Evolutionary conservation across 345 rosid genomes (phyloP), one percentile per base, ranked within the genome.

Genomic region (Aquilaria yunnanensis): DNA sequence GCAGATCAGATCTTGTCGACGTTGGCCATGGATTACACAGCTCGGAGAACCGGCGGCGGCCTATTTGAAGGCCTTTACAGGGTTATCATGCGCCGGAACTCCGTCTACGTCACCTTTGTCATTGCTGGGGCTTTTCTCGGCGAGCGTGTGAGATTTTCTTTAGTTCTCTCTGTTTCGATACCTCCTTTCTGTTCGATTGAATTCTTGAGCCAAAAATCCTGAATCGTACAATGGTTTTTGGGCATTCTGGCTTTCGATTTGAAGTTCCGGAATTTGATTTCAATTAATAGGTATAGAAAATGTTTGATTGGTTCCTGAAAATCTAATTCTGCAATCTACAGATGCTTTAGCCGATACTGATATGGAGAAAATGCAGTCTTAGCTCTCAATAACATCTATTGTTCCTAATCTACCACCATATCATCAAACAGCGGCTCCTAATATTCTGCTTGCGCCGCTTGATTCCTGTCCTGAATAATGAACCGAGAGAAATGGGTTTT

Each of bases 81-180:
- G 67, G 67, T 88, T 51, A 53, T 94, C 58, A 90, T 88, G 97
- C 96, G 96, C 72, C 97, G 99, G 60, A 94, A 84, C 85, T 88
- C 99, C 67, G 77, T 90, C 66, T 94, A 94, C 67, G 93, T 85
- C 59, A 86, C 99, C 59, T 94, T 94, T 86, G 71, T 94, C 89
- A 78, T 94, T 77, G 88, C 88, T 70, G 97, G 99, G 59, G 97
- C 99, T 64, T 88, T 90, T 56, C 72, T 81, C 29, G 96, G 95
- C 31, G 99, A 94, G 76, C 80, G 97, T 83, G 99, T 94, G 43
- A 60, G 69, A 1, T 16, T 32, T 10, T 0, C 3, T 37, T 37
- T 37, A 9, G 8, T 37, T 37, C 8, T 32, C 33, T 9, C 31
- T 33, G 3, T 58, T 34, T 8, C 2, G 13, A 47, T 47, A 49